Percentiles rank a stretch among this genome's conserved stretches.
Conservation (phyloP, 2,329 filamentous ascomycete species). For the Neurospora sp. region DNA sequence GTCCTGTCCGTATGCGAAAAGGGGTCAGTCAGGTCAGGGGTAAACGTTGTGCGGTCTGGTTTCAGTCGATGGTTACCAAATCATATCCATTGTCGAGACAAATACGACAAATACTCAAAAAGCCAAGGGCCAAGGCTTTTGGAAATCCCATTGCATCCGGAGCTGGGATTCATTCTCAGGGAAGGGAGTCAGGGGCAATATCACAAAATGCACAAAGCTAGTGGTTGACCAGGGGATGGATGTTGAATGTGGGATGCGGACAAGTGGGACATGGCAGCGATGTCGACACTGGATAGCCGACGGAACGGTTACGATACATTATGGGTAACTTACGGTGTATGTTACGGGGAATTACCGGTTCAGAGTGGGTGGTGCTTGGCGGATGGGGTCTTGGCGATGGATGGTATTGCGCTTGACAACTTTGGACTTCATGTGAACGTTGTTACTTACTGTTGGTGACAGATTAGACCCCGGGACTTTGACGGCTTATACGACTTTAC, state of each 20-base stretch:
- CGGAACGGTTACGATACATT: not conserved
- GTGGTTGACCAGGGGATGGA: not conserved
- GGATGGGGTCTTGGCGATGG: not conserved
- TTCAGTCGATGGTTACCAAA: not conserved
- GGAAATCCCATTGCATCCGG: not conserved
- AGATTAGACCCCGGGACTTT: not conserved
- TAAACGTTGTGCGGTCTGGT: not conserved
- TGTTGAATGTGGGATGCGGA: not conserved
- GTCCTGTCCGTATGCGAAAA: not conserved
- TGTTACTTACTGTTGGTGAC: not conserved
- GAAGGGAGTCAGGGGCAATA: not conserved
- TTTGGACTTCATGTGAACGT: not conserved
- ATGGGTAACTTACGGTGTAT: not conserved
- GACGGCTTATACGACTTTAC: not conserved
- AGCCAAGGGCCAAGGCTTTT: not conserved
- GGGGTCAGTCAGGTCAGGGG: not conserved
- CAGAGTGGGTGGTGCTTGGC: not conserved
- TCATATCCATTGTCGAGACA: not conserved
- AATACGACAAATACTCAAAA: not conserved
- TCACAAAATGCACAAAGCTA: not conserved
- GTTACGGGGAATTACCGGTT: not conserved
- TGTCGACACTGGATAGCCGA: not conserved
- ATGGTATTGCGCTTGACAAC: not conserved
- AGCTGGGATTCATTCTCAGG: not conserved
- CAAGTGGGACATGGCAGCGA: not conserved